phyloP scores from a whole-genome alignment of 208 protist species.

The Crithidia mellificae region DNA sequence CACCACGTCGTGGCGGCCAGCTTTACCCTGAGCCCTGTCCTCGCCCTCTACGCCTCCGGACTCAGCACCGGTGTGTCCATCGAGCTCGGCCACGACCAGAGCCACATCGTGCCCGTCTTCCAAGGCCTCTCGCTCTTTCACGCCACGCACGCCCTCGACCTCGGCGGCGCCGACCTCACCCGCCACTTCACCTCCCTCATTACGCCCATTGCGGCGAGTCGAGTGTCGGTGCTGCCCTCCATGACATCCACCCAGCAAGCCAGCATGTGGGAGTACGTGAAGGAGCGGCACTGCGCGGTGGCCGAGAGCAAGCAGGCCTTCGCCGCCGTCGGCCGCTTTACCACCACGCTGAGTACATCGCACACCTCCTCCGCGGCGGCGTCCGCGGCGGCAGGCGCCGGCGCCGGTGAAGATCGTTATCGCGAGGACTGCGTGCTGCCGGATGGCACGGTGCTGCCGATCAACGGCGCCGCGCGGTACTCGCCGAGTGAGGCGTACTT shows the following conservation, averaged over 20 bases:
- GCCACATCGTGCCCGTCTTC: slow-evolving; percentile 98
- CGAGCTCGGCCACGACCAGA: slow-evolving; percentile 96
- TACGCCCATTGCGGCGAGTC: slow-evolving; percentile 16
- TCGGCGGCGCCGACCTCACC: slow-evolving; percentile 85
- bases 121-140: slow-evolving; percentile 95
- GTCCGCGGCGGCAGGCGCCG: background rate
- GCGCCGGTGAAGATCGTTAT: slow-evolving; percentile 25
- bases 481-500: slow-evolving; percentile 73
- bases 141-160: slow-evolving; percentile 77
- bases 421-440: slow-evolving; percentile 69
- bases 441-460: slow-evolving; percentile 70
- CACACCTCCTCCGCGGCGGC: background rate
- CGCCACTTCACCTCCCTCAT: slow-evolving; percentile 38
- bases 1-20: slow-evolving; percentile 58
- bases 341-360: background rate
- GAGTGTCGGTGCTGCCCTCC: slow-evolving; percentile 34
- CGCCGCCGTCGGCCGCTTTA: background rate
- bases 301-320: slow-evolving; percentile 37
- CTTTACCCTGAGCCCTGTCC: slow-evolving; percentile 80
- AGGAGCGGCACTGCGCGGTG: slow-evolving; percentile 79
- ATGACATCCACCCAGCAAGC: slow-evolving; percentile 45
- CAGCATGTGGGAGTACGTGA: slow-evolving; percentile 83
- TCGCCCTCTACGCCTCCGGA: slow-evolving; percentile 88
- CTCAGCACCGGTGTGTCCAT: slow-evolving; percentile 89
- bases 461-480: slow-evolving; percentile 67